phyloP scores from a whole-genome alignment of 1,139 yeast species.

The Hemisphaericaspora xylofermentans region DNA sequence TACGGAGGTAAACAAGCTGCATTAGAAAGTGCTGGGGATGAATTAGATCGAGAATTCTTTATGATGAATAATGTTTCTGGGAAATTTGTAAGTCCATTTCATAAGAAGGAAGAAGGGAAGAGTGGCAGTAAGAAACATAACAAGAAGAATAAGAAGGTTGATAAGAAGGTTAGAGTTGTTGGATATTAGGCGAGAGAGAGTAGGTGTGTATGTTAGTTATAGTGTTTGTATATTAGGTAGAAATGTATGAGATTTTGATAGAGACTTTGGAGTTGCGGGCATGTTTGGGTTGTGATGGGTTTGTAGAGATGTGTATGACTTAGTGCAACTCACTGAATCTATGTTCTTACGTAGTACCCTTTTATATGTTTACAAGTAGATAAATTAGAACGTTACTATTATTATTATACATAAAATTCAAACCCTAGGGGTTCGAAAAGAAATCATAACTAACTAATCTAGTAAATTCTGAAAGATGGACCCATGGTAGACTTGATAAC shows the following conservation, averaged over 20 bases:
- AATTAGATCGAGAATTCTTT: slow-evolving; percentile 83
- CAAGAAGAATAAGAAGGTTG: slow-evolving; percentile 72
- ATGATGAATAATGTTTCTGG: slow-evolving; percentile 65
- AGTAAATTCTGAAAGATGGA: slow-evolving; percentile 99
- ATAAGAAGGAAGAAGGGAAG: slow-evolving; percentile 40
- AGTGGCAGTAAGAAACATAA: slow-evolving; percentile 65
- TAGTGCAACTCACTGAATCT: too few species aligned
- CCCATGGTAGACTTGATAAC: slow-evolving; percentile 99
- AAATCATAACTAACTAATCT: slow-evolving; percentile 31
- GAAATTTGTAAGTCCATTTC: slow-evolving; percentile 69
- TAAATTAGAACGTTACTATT: too few species aligned
- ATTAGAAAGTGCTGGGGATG: slow-evolving; percentile 71
- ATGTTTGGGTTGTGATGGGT: too few species aligned
- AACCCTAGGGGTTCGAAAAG: neutral
- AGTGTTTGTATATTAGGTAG: slow-evolving; percentile 4
- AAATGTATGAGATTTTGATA: neutral
- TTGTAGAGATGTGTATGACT: too few species aligned
- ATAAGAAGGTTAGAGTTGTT: slow-evolving; percentile 45
- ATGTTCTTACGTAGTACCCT: too few species aligned
- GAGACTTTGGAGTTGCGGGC: neutral
- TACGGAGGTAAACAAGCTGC: slow-evolving; percentile 85
- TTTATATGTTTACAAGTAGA: too few species aligned
- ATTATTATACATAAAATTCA: slow-evolving; percentile 4
- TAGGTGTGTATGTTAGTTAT: too few species aligned
- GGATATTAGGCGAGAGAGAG: too few species aligned